phyloP scores from a whole-genome alignment of 306 rosid genomes.

The Acacia melanoxylon region DNA sequence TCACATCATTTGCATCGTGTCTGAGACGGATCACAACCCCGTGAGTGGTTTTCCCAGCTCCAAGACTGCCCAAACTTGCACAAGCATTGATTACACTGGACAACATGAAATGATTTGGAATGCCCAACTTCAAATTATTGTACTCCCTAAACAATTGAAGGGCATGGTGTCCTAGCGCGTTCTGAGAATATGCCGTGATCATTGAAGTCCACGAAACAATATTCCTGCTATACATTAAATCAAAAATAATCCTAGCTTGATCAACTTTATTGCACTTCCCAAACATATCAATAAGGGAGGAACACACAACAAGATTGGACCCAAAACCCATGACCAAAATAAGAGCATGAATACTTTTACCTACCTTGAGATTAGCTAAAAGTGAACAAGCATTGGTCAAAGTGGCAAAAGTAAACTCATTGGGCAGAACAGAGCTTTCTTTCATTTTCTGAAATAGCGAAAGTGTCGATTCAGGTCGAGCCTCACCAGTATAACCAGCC shows the following conservation, averaged over 20 bases:
- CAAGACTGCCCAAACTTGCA: conserved; percentile 70
- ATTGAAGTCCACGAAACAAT: conserved; percentile 90
- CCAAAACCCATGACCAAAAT: conserved; percentile 54
- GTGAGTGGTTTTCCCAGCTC: conserved; percentile 68
- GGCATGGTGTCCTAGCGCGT: conserved; percentile 62
- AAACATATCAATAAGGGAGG: conserved; percentile 81
- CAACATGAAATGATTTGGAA: conserved; percentile 76
- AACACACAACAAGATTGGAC: conserved; percentile 55
- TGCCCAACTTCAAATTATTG: conserved; percentile 33
- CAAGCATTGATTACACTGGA: conserved; percentile 69
- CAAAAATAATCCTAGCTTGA: conserved; percentile 57
- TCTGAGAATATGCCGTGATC: conserved; percentile 75
- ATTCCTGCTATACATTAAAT: conserved; percentile 58
- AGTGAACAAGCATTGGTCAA: conserved; percentile 69
- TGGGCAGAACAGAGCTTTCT: conserved; percentile 49
- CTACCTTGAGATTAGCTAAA: conserved; percentile 49
- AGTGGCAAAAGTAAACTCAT: conserved; percentile 71
- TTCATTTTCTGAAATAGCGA: conserved; percentile 50
- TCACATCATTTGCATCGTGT: conserved; percentile 52
- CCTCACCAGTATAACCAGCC: conserved; percentile 51
- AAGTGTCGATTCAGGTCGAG: conserved; percentile 49
- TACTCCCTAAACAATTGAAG: conserved; percentile 57
- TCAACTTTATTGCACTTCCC: conserved; percentile 71
- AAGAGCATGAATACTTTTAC: conserved; percentile 56
- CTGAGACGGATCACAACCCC: conserved; percentile 58